Conservation (phyloP, 345 rosid species). For the Moringa oleifera region DNA sequence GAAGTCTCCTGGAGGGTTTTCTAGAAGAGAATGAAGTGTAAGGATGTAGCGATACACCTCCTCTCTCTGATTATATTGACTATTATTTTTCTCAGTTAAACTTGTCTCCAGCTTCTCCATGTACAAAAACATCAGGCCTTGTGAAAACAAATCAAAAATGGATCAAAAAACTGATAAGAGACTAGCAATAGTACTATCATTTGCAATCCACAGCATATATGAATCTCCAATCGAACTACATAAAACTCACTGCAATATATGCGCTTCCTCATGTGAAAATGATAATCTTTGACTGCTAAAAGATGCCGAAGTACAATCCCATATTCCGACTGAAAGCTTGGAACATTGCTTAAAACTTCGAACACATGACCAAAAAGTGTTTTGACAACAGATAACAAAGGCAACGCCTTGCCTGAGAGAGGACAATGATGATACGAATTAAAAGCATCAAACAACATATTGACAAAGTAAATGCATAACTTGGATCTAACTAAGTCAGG, state of each 20-base stretch:
- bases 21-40: slow-evolving; percentile 74
- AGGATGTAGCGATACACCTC: slow-evolving; percentile 64
- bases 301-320: slow-evolving; percentile 76
- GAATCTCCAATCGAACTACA: slow-evolving; percentile 7
- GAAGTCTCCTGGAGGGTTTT: slow-evolving; percentile 87
- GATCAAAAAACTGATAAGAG: slow-evolving; percentile 14
- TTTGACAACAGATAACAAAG: slow-evolving; percentile 64
- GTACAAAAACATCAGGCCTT: slow-evolving; percentile 63
- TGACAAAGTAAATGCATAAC: neutral
- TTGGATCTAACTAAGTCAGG: no score
- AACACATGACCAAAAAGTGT: slow-evolving; percentile 59
- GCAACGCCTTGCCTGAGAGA: slow-evolving; percentile 48
- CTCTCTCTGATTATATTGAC: slow-evolving; percentile 58
- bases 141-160: slow-evolving; percentile 19
- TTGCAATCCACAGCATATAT: slow-evolving; percentile 12
- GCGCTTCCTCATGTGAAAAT: slow-evolving; percentile 70
- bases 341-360: slow-evolving; percentile 65
- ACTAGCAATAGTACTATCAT: slow-evolving; percentile 4
- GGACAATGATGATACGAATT: slow-evolving; percentile 10
- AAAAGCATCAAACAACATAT: neutral
- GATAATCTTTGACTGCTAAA: slow-evolving; percentile 56
- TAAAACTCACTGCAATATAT: slow-evolving; percentile 59
- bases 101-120: slow-evolving; percentile 66
- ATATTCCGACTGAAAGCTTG: slow-evolving; percentile 83
- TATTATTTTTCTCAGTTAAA: slow-evolving; percentile 36